A percentile compares a stretch with the other conserved stretches of the same genome.
Evolutionary conservation across 2,329 filamentous ascomycete genomes (phyloP).

Genomic region (Trichoderma harzianum): DNA sequence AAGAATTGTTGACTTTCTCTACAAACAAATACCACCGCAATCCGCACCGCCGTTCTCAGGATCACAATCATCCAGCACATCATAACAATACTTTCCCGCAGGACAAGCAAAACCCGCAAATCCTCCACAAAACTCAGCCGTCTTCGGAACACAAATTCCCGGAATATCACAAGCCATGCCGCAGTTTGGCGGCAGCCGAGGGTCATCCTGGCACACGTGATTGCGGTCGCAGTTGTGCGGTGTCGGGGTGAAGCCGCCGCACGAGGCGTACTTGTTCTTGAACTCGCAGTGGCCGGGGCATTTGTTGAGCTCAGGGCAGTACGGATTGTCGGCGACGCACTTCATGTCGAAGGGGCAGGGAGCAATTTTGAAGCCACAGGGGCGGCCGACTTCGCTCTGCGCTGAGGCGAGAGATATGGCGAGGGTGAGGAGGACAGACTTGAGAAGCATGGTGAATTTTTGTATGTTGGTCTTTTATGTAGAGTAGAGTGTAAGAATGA

Average conservation of each 20-base stretch:
- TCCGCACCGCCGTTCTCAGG: slow-evolving; percentile 29
- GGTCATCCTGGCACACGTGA: slow-evolving; percentile 33
- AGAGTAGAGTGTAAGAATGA: background rate
- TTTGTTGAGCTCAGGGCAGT: slow-evolving; percentile 28
- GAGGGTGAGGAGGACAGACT: slow-evolving; percentile 22
- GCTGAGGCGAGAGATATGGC: slow-evolving; percentile 22
- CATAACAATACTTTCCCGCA: slow-evolving; percentile 29
- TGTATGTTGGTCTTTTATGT: background rate
- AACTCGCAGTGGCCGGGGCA: slow-evolving; percentile 31
- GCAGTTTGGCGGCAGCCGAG: slow-evolving; percentile 29
- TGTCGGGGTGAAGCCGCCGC: slow-evolving; percentile 30
- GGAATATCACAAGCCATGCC: slow-evolving; percentile 36
- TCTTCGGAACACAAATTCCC: slow-evolving; percentile 33
- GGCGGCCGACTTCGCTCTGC: slow-evolving; percentile 1
- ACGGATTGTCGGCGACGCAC: slow-evolving; percentile 25
- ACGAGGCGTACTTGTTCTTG: slow-evolving; percentile 31
- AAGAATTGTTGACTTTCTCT: background rate
- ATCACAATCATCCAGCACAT: slow-evolving; percentile 30
- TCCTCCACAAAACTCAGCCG: slow-evolving; percentile 26
- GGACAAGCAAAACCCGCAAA: slow-evolving; percentile 29
- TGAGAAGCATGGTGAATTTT: slow-evolving; percentile 25
- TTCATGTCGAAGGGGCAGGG: slow-evolving; percentile 27
- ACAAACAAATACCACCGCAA: slow-evolving; percentile 33
- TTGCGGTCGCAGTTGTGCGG: slow-evolving; percentile 28
- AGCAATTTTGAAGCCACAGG: slow-evolving; percentile 31